Percentiles rank a stretch among this genome's conserved stretches.
These are phyloP conservation scores for Oryza longistaminata DNA, from an alignment of 176 grass and related monocot genomes.

Conservation along the genomic window DNA sequence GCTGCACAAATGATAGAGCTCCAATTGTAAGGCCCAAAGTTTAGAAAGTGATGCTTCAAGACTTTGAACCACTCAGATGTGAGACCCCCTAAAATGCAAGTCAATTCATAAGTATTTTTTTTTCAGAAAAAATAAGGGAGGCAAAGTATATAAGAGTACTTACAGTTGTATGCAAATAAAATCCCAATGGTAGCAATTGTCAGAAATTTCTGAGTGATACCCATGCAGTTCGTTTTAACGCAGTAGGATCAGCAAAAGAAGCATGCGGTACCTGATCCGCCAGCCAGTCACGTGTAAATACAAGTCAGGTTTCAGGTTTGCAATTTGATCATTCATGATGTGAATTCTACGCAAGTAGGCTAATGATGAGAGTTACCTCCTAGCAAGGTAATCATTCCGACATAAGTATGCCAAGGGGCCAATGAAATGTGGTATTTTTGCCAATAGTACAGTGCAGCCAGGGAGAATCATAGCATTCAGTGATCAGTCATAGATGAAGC, in stretches of 20 bases:
- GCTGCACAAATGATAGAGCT: slow-evolving; percentile 67
- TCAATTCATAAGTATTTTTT: not conserved
- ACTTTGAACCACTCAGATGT: slow-evolving; percentile 86
- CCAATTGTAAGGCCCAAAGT: slow-evolving; percentile 67
- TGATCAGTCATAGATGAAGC: slow-evolving; percentile 79
- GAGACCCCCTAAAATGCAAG: slow-evolving; percentile 64
- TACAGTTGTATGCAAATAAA: slow-evolving; percentile 86
- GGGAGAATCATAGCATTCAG: slow-evolving; percentile 87
- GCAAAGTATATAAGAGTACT: slow-evolving; percentile 34
- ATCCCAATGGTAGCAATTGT: slow-evolving; percentile 88
- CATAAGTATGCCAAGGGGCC: slow-evolving; percentile 95
- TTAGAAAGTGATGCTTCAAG: slow-evolving; percentile 84
- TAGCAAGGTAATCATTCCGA: slow-evolving; percentile 82
- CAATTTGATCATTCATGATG: slow-evolving; percentile 3
- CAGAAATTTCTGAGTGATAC: slow-evolving; percentile 90
- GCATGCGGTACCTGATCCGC: slow-evolving; percentile 64
- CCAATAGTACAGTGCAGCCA: slow-evolving; percentile 90
- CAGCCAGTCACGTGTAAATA: not conserved
- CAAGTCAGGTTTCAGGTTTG: slow-evolving; percentile 22
- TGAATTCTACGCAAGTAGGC: not conserved
- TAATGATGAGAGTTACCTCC: slow-evolving; percentile 66
- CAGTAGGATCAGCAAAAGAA: slow-evolving; percentile 79
- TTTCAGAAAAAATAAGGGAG: not conserved
- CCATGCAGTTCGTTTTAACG: slow-evolving; percentile 85
- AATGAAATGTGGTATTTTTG: slow-evolving; percentile 99